Evolutionary conservation across 1,139 yeast species (phyloP).

Genomic region (Candida dubliniensis): DNA sequence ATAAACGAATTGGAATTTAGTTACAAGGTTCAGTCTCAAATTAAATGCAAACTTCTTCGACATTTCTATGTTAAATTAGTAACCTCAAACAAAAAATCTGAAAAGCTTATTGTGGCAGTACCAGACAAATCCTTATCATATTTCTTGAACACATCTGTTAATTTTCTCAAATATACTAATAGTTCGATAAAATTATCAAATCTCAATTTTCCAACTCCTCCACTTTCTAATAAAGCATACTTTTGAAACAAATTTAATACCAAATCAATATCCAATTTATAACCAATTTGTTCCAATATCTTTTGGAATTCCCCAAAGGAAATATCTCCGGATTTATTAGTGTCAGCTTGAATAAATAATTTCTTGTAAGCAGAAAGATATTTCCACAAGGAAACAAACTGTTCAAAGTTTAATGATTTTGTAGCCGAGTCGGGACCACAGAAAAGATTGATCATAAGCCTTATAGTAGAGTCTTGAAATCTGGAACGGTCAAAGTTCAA

Average conservation of each 20-base stretch:
- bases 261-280: conserved; percentile 61
- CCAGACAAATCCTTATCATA: conserved; percentile 78
- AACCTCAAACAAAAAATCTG: conserved; percentile 72
- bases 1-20: not conserved
- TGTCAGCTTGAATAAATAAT: conserved; percentile 63
- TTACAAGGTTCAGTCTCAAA: not conserved
- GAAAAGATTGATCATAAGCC: conserved; percentile 66
- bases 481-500: conserved; percentile 65
- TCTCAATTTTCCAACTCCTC: conserved; percentile 56
- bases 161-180: conserved; percentile 70
- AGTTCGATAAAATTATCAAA: conserved; percentile 84
- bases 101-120: conserved; percentile 72
- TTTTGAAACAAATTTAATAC: conserved; percentile 62
- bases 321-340: conserved; percentile 59
- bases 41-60: not conserved
- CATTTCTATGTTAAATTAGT: conserved; percentile 29
- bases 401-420: conserved; percentile 51
- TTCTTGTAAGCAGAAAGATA: conserved; percentile 72
- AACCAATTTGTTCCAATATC: conserved; percentile 70
- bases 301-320: conserved; percentile 67
- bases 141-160: conserved; percentile 77
- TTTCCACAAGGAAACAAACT: conserved; percentile 72
- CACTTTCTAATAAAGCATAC: conserved; percentile 47
- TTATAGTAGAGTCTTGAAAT: conserved; percentile 62
- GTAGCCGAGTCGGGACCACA: conserved; percentile 28